phyloP scores from a whole-genome alignment of 345 rosid genomes.

The Eucalyptus globulus region DNA sequence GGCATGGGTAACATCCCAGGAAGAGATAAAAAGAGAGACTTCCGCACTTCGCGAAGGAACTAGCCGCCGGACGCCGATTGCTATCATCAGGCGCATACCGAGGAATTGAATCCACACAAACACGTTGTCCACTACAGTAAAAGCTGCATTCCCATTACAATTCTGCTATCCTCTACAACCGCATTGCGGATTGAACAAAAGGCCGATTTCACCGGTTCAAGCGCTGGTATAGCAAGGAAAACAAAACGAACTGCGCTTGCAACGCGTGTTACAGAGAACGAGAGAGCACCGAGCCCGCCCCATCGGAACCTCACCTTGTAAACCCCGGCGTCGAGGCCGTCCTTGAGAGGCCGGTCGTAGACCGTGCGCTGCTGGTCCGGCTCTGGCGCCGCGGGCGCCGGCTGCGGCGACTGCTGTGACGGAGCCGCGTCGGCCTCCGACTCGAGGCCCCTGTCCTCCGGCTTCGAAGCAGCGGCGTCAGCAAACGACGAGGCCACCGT shows the following conservation, averaged over 20 bases:
- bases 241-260: not conserved
- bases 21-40: not conserved
- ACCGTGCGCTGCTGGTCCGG: constrained; percentile 8
- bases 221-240: not conserved
- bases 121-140: not conserved
- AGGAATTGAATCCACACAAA: not conserved
- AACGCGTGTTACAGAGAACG: not conserved
- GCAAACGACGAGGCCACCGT: too few species aligned
- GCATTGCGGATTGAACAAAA: not conserved
- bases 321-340: constrained; percentile 67
- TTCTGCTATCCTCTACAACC: too few species aligned
- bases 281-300: not conserved
- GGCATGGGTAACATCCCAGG: not conserved
- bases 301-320: constrained; percentile 37
- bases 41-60: not conserved
- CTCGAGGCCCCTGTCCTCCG: too few species aligned
- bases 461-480: too few species aligned
- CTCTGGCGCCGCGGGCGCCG: not conserved
- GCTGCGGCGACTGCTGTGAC: not conserved
- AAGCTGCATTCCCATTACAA: not conserved
- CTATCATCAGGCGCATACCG: not conserved
- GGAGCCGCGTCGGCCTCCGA: too few species aligned
- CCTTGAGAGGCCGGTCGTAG: constrained; percentile 48
- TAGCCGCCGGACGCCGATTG: not conserved
- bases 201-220: not conserved